phyloP scores from a whole-genome alignment of 768 basidiomycete genomes.

The Coprinopsis strossmayeri region DNA sequence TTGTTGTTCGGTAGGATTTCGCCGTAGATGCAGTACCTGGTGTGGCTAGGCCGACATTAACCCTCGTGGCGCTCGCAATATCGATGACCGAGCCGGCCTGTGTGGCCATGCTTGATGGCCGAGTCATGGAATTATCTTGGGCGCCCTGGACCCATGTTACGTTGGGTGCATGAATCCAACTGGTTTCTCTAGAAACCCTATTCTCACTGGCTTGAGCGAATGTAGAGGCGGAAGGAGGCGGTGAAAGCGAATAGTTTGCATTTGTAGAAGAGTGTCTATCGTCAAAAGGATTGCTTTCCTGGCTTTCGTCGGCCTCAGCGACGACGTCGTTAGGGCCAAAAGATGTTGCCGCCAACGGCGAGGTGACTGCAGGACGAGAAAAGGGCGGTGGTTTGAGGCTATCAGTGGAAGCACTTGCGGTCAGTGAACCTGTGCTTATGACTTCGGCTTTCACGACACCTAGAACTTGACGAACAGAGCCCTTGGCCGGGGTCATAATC shows the following conservation, averaged over 20 bases:
- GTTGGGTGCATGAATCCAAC: slow-evolving; percentile 24
- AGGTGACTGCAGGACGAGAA: slow-evolving; percentile 42
- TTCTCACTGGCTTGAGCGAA: too few species aligned
- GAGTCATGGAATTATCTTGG: slow-evolving; percentile 28
- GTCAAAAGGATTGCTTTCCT: slow-evolving; percentile 57
- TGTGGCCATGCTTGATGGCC: slow-evolving; percentile 59
- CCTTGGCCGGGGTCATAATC: slow-evolving; percentile 67
- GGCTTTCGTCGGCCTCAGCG: slow-evolving; percentile 47
- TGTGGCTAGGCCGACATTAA: slow-evolving; percentile 48
- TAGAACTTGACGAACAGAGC: slow-evolving; percentile 62
- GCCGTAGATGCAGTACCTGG: slow-evolving; percentile 27
- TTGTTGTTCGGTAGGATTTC: slow-evolving; percentile 52
- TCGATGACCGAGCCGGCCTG: slow-evolving; percentile 53
- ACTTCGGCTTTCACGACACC: slow-evolving; percentile 78
- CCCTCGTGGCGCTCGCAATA: slow-evolving; percentile 59
- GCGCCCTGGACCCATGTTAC: slow-evolving; percentile 32
- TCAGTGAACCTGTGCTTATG: slow-evolving; percentile 48
- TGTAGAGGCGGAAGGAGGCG: slow-evolving; percentile 35
- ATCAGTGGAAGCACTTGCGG: slow-evolving; percentile 29
- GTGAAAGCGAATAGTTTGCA: slow-evolving; percentile 29
- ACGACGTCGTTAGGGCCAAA: slow-evolving; percentile 66
- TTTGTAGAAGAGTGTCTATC: slow-evolving; percentile 46
- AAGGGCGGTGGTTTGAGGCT: slow-evolving; percentile 34
- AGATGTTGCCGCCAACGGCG: slow-evolving; percentile 64
- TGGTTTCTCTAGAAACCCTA: slow-evolving; percentile 14